Evolutionary conservation across 78 protist species (phyloP), one percentile per base, ranked within the genome.

Genomic region (Dictyostelium firmibasis): DNA sequence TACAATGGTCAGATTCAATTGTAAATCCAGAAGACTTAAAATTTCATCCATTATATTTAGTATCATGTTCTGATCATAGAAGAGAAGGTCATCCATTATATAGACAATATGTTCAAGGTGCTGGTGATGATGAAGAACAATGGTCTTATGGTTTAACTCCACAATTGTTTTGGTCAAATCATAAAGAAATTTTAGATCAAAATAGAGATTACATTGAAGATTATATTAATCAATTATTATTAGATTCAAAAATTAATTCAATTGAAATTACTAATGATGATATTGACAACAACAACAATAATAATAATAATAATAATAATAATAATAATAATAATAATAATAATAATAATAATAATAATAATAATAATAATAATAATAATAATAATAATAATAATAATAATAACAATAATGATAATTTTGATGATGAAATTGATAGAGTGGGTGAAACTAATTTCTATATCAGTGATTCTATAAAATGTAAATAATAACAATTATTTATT

Each of bases 91-190:
- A 76, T 25, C 72, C 53, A 64, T 35, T 81, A 3, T 87, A 72
- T 62, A 33, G 89, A 29, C 31, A 81, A 11, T 94, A 94, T 84
- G 77, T 94, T 47, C 96, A 84, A 35, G 96, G 96, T 60, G 96
- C 96, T 16, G 96, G 96, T 16, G 96, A 94, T 44, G 96, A 94
- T 67, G 94, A 94, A 7, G 96, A 94, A 35, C 27, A 62, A 18
- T 94, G 96, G 96, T 14, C 91, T 3, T 18, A 33, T 27, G 86
- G 86, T 11, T 35, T 92, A 11, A 78, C 96, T 14, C 92, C 91
- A 38, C 89, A 47, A 29, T 2, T 92, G 18, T 92, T 84, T 29
- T 92, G 96, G 96, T 7, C 44, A 33, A 43, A 92, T 25, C 23
- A 44, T 25, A 20, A 84, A 18, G 69, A 50, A 18, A 85, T 92